These are phyloP conservation scores for Rhodotorula graminis DNA, from an alignment of 768 basidiomycete genomes.

Conservation along the genomic window DNA sequence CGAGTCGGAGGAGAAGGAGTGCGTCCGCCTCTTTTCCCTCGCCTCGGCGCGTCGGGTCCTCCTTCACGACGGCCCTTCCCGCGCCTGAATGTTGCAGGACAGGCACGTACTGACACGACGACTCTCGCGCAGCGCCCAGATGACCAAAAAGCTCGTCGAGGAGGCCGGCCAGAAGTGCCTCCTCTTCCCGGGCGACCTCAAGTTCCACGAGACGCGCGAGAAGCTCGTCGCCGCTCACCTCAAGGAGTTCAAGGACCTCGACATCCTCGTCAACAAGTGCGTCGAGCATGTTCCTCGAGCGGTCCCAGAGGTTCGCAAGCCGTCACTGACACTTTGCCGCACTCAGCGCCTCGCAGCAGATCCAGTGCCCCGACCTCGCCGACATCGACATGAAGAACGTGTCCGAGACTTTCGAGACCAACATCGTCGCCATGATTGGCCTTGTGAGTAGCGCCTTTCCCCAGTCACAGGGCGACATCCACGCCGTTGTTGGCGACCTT, in stretches of 20 bases:
- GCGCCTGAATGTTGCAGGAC: too few species aligned
- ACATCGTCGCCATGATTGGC: slow-evolving; percentile 61
- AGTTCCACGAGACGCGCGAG: slow-evolving; percentile 51
- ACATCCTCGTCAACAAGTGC: slow-evolving; percentile 60
- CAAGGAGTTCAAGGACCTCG: slow-evolving; percentile 50
- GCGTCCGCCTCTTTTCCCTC: background rate
- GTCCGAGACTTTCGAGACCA: slow-evolving; percentile 56
- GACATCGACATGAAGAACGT: slow-evolving; percentile 53
- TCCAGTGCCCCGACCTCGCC: slow-evolving; percentile 43
- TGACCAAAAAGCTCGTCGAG: slow-evolving; percentile 54
- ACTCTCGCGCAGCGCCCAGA: slow-evolving; percentile 47
- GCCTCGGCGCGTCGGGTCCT: background rate
- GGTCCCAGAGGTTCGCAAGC: too few species aligned
- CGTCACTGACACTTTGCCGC: background rate
- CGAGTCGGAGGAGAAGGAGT: slow-evolving; percentile 57
- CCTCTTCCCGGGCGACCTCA: slow-evolving; percentile 50
- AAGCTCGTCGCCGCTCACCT: slow-evolving; percentile 54
- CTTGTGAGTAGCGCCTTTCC: slow-evolving; percentile 51
- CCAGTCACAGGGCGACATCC: too few species aligned
- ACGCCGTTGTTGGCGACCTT: too few species aligned
- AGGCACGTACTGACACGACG: background rate
- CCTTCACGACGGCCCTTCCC: background rate
- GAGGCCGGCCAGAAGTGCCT: slow-evolving; percentile 48
- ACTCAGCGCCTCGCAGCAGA: slow-evolving; percentile 30
- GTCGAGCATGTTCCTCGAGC: slow-evolving; percentile 51